These are phyloP conservation scores for Debaryomyces castellii DNA, from an alignment of 805 yeast genomes.

Conservation along the genomic window DNA sequence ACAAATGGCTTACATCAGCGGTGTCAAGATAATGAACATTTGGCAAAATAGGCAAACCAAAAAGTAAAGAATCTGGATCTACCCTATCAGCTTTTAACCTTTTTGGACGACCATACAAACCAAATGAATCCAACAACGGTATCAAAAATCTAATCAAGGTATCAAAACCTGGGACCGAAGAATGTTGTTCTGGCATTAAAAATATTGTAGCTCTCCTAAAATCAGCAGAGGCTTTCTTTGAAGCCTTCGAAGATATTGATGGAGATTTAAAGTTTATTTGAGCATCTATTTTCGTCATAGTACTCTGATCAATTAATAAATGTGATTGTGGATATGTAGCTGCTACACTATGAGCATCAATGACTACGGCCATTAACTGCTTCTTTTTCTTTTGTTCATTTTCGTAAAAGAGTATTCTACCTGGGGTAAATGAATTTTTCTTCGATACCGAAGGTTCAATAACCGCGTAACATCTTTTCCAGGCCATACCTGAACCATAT, in stretches of 20 bases:
- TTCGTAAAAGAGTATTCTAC: conserved; percentile 78
- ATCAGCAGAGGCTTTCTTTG: conserved; percentile 30
- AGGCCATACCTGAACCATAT: conserved; percentile 97
- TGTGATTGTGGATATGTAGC: conserved; percentile 93
- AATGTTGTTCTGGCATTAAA: conserved; percentile 45
- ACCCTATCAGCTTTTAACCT: conserved; percentile 42
- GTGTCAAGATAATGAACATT: conserved; percentile 42
- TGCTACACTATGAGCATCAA: conserved; percentile 66
- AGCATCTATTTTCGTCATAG: conserved; percentile 89
- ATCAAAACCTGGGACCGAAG: conserved; percentile 49
- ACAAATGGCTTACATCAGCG: conserved; percentile 25
- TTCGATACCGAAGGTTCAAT: conserved; percentile 66
- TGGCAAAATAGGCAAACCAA: conserved; percentile 47
- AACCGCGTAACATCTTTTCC: conserved; percentile 93
- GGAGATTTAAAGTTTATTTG: conserved; percentile 58
- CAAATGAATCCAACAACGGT: conserved; percentile 43
- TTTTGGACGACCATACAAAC: conserved; percentile 46
- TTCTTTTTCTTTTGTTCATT: conserved; percentile 72
- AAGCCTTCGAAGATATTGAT: conserved; percentile 28
- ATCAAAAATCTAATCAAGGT: conserved; percentile 44
- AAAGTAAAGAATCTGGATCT: conserved; percentile 40
- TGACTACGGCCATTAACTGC: conserved; percentile 75
- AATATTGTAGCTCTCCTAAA: conserved; percentile 42
- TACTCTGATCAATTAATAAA: conserved; percentile 76
- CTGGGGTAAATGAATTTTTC: conserved; percentile 49